Evolutionary conservation across 148 eudicot genomes (phyloP), one percentile per base, ranked within the genome.

Genomic region (Silene conica): DNA sequence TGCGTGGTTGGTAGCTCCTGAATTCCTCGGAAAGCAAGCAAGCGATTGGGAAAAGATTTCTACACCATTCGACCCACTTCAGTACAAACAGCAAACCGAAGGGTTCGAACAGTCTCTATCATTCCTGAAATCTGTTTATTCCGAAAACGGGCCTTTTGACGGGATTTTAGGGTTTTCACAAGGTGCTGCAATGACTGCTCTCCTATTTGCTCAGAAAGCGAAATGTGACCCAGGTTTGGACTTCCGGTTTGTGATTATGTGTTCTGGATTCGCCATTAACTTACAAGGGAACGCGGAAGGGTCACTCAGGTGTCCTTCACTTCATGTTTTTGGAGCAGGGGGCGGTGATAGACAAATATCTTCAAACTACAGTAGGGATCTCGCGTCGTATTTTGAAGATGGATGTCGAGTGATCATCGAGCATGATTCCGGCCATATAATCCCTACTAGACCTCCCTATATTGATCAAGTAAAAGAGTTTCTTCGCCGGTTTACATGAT

Each of bases 151-250:
- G 57, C 98, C 97, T 0, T 90, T 95, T 75, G 96, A 95, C 73
- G 98, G 98, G 69, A 82, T 95, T n/a, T 80, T 95, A 79, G 98
- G 98, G 77, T 95, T 95, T 83, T 95, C 98, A 55, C 98, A 95
- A 83, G 98, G 98, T 63, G 97, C 98, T 54, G 97, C 97, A 22
- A 88, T 95, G 96, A 83, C 87, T 22, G 93, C 98, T 63, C 82
- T 82, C 63, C 61, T 92, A 46, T 79, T 89, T 70, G 86, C 90
- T 16, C 80, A 82, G 45, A 83, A 71, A 78, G 83, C 72, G 59
- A 80, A 70, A 67, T 66, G 82, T 1, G 85, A 80, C 57, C 50
- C 48, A 6, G 85, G 71, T 52, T 80, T 88, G 11, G 85, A 87
- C 77, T 82, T 95, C 62, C 85, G 93, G 72, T 95, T 95, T 80